Evolutionary conservation across 148 eudicot species (phyloP).

Genomic region (Cornus florida): DNA sequence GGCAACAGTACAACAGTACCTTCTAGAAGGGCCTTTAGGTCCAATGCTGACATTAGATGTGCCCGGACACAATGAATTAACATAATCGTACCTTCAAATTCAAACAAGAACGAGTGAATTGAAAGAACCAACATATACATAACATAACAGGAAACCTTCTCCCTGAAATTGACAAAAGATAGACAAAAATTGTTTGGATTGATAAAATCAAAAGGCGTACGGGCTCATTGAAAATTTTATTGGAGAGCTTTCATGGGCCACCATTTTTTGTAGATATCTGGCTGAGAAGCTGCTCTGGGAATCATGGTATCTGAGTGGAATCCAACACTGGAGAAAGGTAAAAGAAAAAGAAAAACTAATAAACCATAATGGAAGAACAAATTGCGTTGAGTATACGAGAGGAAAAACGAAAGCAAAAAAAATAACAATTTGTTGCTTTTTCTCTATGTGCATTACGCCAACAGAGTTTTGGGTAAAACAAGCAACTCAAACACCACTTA

Average conservation of each 20-base stretch:
- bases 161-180: background rate
- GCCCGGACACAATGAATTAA: conserved; percentile 76
- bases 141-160: background rate
- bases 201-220: conserved; percentile 37
- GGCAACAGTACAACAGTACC: conserved; percentile 37
- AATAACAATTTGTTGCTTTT: background rate
- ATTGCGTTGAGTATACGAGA: background rate
- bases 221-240: conserved; percentile 67
- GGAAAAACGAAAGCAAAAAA: too few species aligned
- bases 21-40: conserved; percentile 42
- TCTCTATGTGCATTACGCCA: background rate
- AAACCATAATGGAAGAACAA: background rate
- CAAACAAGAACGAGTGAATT: conserved; percentile 9
- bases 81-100: conserved; percentile 55
- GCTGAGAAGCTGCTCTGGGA: conserved; percentile 46
- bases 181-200: background rate
- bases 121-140: background rate
- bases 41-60: conserved; percentile 37
- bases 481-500: too few species aligned
- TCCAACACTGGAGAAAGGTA: conserved; percentile 51
- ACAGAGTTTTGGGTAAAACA: background rate
- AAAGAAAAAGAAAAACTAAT: background rate
- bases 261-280: conserved; percentile 56
- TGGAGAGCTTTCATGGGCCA: conserved; percentile 40
- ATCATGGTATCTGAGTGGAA: conserved; percentile 67